These are phyloP conservation scores for Epichloe sibirici DNA, from an alignment of 2,329 filamentous ascomycete genomes.

Conservation along the genomic window DNA sequence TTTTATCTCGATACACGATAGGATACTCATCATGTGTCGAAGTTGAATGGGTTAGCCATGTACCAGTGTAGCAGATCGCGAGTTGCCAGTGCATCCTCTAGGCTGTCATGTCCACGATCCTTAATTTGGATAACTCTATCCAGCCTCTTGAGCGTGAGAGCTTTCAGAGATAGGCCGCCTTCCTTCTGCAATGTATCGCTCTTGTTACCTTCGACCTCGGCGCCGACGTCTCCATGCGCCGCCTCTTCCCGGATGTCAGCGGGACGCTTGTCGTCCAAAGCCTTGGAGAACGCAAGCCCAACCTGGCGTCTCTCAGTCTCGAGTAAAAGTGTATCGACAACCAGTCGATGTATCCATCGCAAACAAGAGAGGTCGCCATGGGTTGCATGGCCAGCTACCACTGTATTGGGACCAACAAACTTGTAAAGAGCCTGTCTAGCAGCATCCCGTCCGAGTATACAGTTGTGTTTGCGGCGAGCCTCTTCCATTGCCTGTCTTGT, in stretches of 20 bases:
- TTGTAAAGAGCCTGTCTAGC: slow-evolving; percentile 30
- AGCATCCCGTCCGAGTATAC: slow-evolving; percentile 27
- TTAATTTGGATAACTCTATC: slow-evolving; percentile 26
- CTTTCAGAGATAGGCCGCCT: slow-evolving; percentile 26
- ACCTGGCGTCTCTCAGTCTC: slow-evolving; percentile 13
- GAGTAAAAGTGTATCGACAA: slow-evolving; percentile 33
- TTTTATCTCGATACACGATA: not conserved
- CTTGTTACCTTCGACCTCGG: not conserved
- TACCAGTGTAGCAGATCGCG: slow-evolving; percentile 30
- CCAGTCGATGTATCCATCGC: slow-evolving; percentile 32
- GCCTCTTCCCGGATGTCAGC: slow-evolving; percentile 5
- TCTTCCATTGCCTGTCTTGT: slow-evolving; percentile 24
- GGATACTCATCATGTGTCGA: not conserved
- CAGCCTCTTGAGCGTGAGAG: slow-evolving; percentile 23
- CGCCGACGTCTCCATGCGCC: not conserved
- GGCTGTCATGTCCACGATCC: slow-evolving; percentile 26
- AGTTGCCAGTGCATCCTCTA: slow-evolving; percentile 32
- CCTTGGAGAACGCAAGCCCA: not conserved
- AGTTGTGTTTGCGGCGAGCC: slow-evolving; percentile 19
- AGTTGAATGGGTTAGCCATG: slow-evolving; percentile 7
- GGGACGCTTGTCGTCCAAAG: not conserved
- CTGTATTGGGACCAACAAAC: slow-evolving; percentile 32
- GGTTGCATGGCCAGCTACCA: slow-evolving; percentile 35
- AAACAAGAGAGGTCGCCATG: slow-evolving; percentile 30
- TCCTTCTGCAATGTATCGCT: slow-evolving; percentile 1